Conservation (phyloP, 768 basidiomycete species). For the Cystofilobasidium bisporidii region DNA sequence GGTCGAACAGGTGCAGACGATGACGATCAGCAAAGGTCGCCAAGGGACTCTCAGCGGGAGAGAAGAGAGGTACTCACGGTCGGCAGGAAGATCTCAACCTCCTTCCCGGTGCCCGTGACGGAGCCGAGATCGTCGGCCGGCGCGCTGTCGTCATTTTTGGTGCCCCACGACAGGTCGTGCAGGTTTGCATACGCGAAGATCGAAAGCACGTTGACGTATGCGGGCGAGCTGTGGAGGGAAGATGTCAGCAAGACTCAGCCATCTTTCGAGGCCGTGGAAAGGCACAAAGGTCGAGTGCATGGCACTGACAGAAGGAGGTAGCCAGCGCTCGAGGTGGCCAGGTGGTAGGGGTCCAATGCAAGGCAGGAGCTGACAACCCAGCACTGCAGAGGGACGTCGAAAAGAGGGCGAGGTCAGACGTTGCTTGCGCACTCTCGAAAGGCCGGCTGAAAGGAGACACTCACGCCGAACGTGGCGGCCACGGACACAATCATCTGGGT, state of each 20-base stretch:
- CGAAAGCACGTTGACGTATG: conserved; percentile 36
- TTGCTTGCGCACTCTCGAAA: too few relatives aligned
- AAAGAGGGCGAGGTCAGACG: conserved; percentile 34
- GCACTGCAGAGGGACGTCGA: too few relatives aligned
- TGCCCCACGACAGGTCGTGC: conserved; percentile 76
- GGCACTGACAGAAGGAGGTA: conserved; percentile 64
- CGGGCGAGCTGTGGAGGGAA: conserved; percentile 6
- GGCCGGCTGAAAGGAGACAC: too few relatives aligned
- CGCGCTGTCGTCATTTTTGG: conserved; percentile 69
- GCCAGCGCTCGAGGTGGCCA: conserved; percentile 79
- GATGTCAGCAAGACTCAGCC: neutral
- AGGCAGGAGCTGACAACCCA: conserved; percentile 68
- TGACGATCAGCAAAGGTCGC: conserved; percentile 48
- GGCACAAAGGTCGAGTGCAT: conserved; percentile 53
- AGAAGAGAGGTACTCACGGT: neutral
- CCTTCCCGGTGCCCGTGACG: conserved; percentile 57
- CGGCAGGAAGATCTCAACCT: conserved; percentile 79
- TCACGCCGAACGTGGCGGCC: conserved; percentile 65
- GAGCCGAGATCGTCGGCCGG: conserved; percentile 63
- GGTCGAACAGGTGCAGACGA: conserved; percentile 68
- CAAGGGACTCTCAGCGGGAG: too few relatives aligned
- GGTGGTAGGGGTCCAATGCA: conserved; percentile 92
- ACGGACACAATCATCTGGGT: conserved; percentile 72
- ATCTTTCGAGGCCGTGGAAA: neutral
- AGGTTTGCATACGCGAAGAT: conserved; percentile 71